These are phyloP conservation scores for Pichia californica DNA, from an alignment of 805 yeast species.

Conservation along the genomic window DNA sequence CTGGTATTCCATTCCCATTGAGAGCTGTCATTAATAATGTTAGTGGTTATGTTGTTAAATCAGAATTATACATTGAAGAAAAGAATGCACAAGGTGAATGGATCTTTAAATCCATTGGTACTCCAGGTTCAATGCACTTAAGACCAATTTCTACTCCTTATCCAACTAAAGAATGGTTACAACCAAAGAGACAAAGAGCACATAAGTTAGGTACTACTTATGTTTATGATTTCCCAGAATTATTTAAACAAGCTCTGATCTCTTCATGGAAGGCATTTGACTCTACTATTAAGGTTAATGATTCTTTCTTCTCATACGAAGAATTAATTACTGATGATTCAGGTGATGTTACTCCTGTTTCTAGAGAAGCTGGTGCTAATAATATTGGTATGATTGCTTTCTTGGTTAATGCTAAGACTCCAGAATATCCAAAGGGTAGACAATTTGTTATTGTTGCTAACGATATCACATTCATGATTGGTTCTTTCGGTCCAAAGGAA, in stretches of 20 bases:
- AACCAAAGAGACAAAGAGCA: conserved; percentile 98
- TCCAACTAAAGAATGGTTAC: conserved; percentile 96
- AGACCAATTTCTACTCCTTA: conserved; percentile 94
- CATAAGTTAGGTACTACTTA: conserved; percentile 97
- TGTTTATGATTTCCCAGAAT: conserved; percentile 97
- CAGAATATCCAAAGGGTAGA: conserved; percentile 96
- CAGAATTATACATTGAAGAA: conserved; percentile 91
- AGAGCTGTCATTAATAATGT: conserved; percentile 96
- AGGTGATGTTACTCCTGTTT: conserved; percentile 76
- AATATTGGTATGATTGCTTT: conserved; percentile 97
- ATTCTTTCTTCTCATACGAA: conserved; percentile 66
- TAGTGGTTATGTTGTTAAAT: conserved; percentile 93
- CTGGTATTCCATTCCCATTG: conserved; percentile 89
- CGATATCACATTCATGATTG: conserved; percentile 96
- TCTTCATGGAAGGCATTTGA: conserved; percentile 76
- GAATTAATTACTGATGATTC: conserved; percentile 85
- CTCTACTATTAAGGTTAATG: conserved; percentile 53
- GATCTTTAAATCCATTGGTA: conserved; percentile 93
- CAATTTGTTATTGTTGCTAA: conserved; percentile 89
- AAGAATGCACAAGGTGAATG: conserved; percentile 90
- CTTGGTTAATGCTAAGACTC: conserved; percentile 83
- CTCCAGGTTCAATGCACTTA: conserved; percentile 96
- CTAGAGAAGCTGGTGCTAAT: conserved; percentile 95
- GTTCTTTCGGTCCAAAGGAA: conserved; percentile 97
- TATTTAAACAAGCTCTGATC: conserved; percentile 87